Evolutionary conservation across 305 asterid species (phyloP).

Genomic region (Plantago coronopus): DNA sequence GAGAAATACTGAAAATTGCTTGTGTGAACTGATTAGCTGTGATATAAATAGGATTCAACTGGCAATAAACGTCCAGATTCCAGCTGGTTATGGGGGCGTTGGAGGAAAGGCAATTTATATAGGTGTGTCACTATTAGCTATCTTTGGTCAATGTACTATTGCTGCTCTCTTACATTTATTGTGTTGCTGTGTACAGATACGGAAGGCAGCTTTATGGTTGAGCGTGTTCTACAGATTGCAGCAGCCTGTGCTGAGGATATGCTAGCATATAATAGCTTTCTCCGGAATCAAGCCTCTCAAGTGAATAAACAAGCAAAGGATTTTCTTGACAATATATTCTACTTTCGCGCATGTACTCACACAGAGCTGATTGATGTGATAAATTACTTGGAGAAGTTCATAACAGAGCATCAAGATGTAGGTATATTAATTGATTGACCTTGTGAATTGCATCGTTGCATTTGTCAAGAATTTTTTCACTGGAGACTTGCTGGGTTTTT

Average conservation of each 20-base stretch:
- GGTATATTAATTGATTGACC: slow-evolving; percentile 30
- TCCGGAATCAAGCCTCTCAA: slow-evolving; percentile 42
- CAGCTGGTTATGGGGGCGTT: slow-evolving; percentile 77
- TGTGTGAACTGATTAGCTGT: slow-evolving; percentile 14
- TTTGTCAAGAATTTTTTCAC: slow-evolving; percentile 12
- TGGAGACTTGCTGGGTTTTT: neutral
- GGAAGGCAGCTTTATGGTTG: slow-evolving; percentile 97
- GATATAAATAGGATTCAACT: slow-evolving; percentile 70
- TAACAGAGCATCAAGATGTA: slow-evolving; percentile 82
- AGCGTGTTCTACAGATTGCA: slow-evolving; percentile 84
- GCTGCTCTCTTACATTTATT: neutral
- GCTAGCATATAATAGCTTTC: slow-evolving; percentile 58
- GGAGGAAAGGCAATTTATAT: slow-evolving; percentile 94
- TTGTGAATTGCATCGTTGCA: slow-evolving; percentile 10
- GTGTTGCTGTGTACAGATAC: slow-evolving; percentile 50
- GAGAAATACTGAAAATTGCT: slow-evolving; percentile 11
- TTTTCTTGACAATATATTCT: slow-evolving; percentile 74
- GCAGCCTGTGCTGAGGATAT: slow-evolving; percentile 85
- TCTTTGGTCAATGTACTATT: neutral
- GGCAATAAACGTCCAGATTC: slow-evolving; percentile 88
- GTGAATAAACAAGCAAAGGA: slow-evolving; percentile 50
- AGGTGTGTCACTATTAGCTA: slow-evolving; percentile 34
- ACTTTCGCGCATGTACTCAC: slow-evolving; percentile 80
- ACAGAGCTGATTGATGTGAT: slow-evolving; percentile 84
- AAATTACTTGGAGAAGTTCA: slow-evolving; percentile 79